A percentile compares a stretch with the other conserved stretches of the same genome.
These are phyloP conservation scores for Colletotrichum melonis DNA, from an alignment of 2,329 filamentous ascomycete species.

Conservation along the genomic window DNA sequence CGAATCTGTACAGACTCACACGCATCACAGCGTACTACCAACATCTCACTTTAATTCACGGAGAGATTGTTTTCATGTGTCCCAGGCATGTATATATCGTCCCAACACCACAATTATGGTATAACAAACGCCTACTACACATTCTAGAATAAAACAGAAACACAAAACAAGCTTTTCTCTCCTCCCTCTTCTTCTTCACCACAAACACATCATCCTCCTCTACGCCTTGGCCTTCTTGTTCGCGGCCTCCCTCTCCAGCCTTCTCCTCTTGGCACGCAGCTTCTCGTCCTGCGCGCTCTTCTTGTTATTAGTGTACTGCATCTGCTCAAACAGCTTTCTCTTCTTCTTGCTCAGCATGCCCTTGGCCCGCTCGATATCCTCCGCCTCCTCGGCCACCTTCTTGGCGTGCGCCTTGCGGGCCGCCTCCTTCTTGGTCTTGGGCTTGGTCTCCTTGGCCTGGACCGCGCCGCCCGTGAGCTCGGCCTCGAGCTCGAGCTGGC, in stretches of 20 bases:
- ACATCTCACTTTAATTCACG: too few relatives aligned
- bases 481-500: constrained; percentile 92
- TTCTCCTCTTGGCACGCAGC: constrained; percentile 89
- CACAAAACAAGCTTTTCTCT: constrained; percentile 2
- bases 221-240: constrained; percentile 47
- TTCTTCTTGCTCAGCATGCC: constrained; percentile 99
- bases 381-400: constrained; percentile 80
- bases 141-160: constrained; percentile 21
- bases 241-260: constrained; percentile 75
- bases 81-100: constrained; percentile 27
- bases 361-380: constrained; percentile 92
- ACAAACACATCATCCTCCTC: neutral
- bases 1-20: neutral
- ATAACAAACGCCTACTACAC: constrained; percentile 35
- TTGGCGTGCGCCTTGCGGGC: constrained; percentile 76
- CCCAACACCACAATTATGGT: constrained; percentile 37
- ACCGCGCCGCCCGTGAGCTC: constrained; percentile 80
- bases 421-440: constrained; percentile 75
- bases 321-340: constrained; percentile 96
- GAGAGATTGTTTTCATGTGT: neutral
- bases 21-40: neutral
- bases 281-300: constrained; percentile 90
- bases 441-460: constrained; percentile 61
- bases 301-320: constrained; percentile 95
- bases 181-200: neutral